Evolutionary conservation across 192 early-diverging fungal species (phyloP), one percentile per base, ranked within the genome.

Genomic region (Chytriomyces sp.): DNA sequence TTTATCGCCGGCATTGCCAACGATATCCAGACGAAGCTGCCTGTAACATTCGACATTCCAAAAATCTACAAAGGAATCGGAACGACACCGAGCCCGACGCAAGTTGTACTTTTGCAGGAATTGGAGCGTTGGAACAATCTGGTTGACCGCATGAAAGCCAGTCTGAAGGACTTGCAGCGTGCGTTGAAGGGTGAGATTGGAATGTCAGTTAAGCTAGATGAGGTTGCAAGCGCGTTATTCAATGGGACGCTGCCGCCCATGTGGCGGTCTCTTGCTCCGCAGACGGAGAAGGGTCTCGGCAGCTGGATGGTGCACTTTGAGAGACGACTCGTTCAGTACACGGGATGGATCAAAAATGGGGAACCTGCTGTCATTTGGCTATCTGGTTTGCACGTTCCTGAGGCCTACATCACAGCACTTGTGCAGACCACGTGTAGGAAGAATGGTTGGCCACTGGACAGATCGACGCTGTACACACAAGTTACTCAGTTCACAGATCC

Each of bases 161-260:
- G 86, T 4, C 77, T 90, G 11, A 81, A 80, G 61, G 89, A 90
- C 70, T 72, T 90, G 57, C 60, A 82, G 61, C 62, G 83, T 24
- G 89, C 89, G 23, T 64, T 90, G 57, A 90, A 90, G 73, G 89
- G 89, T 59, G 89, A 90, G 73, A 90, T 90, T 68, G 89, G 89
- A 50, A 90, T 90, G 89, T 83, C 81, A 44, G 82, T 85, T 26
- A 88, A 89, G 67, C 77, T 90, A 0, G 89, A 90, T 74, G 87
- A 90, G 63, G 75, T 90, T 28, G 84, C 89, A 8, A 89, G 82
- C 66, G 82, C 84, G 28, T 72, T 90, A 0, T 90, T 82, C 77
- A 89, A 90, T 73, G 89, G 89, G 10, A 50, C 76, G n/a, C 71
- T 90, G 43, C 89, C 89, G 0, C 66, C 72, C n/a, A 82, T 85